phyloP scores from a whole-genome alignment of 169 alveolate genomes.

The Plasmodium gonderi region DNA sequence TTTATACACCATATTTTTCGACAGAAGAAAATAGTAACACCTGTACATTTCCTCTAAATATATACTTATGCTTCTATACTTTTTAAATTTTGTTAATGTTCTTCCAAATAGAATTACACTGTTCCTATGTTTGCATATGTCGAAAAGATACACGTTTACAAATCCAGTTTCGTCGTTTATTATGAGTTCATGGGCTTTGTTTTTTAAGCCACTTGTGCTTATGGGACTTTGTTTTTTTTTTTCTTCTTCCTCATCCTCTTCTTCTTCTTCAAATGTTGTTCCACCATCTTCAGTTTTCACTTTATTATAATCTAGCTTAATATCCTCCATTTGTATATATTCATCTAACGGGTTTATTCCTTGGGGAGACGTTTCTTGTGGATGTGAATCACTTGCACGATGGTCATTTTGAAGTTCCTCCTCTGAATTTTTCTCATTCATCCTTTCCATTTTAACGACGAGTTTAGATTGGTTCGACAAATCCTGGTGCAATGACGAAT shows the following conservation, averaged over 20 bases:
- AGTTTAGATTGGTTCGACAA: no score
- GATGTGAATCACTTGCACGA: not conserved
- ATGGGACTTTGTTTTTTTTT: not conserved
- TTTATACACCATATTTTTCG: conserved; percentile 20
- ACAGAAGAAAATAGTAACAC: conserved; percentile 46
- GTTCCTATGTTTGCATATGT: conserved; percentile 68
- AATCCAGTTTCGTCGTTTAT: conserved; percentile 29
- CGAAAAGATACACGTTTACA: conserved; percentile 42
- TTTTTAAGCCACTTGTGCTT: not conserved
- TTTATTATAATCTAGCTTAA: not conserved
- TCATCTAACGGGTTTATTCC: not conserved
- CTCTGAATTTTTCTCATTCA: no score
- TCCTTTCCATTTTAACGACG: no score
- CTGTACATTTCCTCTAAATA: conserved; percentile 53
- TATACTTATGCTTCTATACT: conserved; percentile 54
- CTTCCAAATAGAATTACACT: conserved; percentile 63
- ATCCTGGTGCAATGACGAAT: no score
- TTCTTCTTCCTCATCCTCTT: not conserved
- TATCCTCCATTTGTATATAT: not conserved
- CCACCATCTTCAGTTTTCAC: not conserved
- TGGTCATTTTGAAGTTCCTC: not conserved
- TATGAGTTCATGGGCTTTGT: conserved; percentile 28
- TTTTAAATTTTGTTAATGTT: conserved; percentile 33
- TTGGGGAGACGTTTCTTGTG: not conserved
- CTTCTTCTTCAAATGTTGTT: not conserved